phyloP scores from a whole-genome alignment of 2,329 filamentous ascomycete genomes.

The Xylariaceae sp. region DNA sequence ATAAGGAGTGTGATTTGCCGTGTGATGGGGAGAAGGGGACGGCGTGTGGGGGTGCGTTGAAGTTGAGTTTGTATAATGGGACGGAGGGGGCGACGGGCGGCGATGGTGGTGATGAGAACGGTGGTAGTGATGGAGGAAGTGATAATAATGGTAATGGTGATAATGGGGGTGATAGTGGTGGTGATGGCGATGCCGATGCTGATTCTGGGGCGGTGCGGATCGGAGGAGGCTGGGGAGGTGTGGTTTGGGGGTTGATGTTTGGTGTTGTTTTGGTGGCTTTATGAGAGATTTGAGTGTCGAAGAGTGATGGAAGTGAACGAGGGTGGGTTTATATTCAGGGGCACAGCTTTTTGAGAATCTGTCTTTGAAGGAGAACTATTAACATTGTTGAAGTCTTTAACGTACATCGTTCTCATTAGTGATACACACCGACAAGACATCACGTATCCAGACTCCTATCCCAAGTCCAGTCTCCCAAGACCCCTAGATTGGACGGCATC shows the following conservation, averaged over 20 bases:
- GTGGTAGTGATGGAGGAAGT: too few relatives aligned
- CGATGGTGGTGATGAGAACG: too few relatives aligned
- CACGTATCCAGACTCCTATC: background rate
- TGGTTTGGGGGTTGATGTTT: background rate
- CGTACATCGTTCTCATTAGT: background rate
- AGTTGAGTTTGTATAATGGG: constrained; percentile 41
- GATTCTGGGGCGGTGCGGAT: background rate
- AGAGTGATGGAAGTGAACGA: background rate
- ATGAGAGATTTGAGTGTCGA: background rate
- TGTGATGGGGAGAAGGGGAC: constrained; percentile 50
- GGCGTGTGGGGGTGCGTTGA: constrained; percentile 50
- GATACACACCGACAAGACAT: background rate
- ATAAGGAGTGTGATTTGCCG: constrained; percentile 44
- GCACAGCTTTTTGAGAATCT: background rate
- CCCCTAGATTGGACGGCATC: constrained; percentile 52
- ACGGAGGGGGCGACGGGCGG: constrained; percentile 1
- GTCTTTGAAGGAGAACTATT: too few relatives aligned
- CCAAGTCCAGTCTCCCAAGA: constrained; percentile 49
- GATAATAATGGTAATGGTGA: too few relatives aligned
- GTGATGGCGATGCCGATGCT: background rate
- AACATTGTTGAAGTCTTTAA: too few relatives aligned
- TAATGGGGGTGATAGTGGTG: too few relatives aligned
- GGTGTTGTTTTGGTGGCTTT: constrained; percentile 7
- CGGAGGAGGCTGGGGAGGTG: background rate
- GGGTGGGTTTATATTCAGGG: background rate